Conservation (phyloP, 139 green algal species). For the Trebouxia sp. region DNA sequence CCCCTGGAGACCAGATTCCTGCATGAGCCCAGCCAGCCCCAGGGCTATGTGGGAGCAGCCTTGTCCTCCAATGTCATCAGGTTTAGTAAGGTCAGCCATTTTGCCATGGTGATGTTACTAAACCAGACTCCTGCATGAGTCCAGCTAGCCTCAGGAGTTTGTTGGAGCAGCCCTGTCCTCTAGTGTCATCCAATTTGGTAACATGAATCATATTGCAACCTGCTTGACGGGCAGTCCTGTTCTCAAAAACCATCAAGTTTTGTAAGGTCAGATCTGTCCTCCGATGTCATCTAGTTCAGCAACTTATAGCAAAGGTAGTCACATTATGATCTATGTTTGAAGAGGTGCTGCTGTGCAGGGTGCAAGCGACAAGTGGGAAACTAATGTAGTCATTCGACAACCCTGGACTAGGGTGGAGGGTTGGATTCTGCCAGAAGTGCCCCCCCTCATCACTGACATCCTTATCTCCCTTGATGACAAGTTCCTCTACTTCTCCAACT, state of each 20-base stretch:
- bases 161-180: not conserved
- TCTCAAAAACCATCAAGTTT: too few relatives aligned
- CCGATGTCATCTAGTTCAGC: too few relatives aligned
- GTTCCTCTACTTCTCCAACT: slow-evolving; percentile 81
- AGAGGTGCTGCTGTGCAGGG: slow-evolving; percentile 20
- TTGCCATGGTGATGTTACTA: not conserved
- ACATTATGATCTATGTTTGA: too few relatives aligned
- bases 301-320: too few relatives aligned
- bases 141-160: too few relatives aligned
- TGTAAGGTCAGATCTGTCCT: too few relatives aligned
- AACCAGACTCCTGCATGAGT: too few relatives aligned
- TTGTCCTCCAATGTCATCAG: slow-evolving; percentile 76
- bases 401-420: slow-evolving; percentile 62
- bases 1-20: slow-evolving; percentile 82
- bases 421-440: slow-evolving; percentile 79
- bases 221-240: too few relatives aligned
- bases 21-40: slow-evolving; percentile 66
- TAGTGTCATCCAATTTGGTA: too few relatives aligned
- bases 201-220: too few relatives aligned
- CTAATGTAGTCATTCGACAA: slow-evolving; percentile 47
- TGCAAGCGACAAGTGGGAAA: slow-evolving; percentile 34
- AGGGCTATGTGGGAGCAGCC: slow-evolving; percentile 73
- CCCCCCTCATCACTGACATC: slow-evolving; percentile 85
- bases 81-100: slow-evolving; percentile 48
- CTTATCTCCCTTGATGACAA: slow-evolving; percentile 81